Evolutionary conservation across 176 grass and related monocot species (phyloP), one percentile per base, ranked within the genome.

Genomic region (Thalia dealbata): DNA sequence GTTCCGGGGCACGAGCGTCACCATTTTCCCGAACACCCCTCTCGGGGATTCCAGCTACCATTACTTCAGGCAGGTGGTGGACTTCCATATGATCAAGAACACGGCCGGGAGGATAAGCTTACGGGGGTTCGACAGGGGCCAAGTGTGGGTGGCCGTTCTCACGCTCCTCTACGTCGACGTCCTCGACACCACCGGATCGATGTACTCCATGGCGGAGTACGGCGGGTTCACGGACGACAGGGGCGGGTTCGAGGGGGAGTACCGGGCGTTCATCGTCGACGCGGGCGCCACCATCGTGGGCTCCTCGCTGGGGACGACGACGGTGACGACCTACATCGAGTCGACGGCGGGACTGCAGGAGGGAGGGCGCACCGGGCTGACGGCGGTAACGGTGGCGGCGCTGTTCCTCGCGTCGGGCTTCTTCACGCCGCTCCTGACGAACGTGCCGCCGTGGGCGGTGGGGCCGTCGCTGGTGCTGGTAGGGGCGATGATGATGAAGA

Each of bases 401-500:
- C 16, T 72, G n/a, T 72, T 72, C 48, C 46, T 72, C 2, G 70
- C 24, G 24, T 72, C 70, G 44, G 48, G 27, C 48, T 72, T 72
- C 70, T 54, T 72, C 70, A 23, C 48, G 41, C 73, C 73, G 54
- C 58, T 75, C 58, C 58, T 75, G 23, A 75, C 73, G 22, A 75
- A 48, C 54, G 73, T 75, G 35, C 73, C 73, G 12, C 73, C 73
- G 22, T 75, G 73, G 73, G 73, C 73, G 55, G 41, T 75, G 3
- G 73, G 73, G n/a, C 73, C 73, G 73, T 75, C 73, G 41, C 56
- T 75, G 58, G 73, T 75, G 73, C 55, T 75, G 35, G 73, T 75
- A 6, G 73, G 73, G 41, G 73, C 58, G 32, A 48, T 75, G 73
- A 75, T 75, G 73, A 44, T 58, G 73, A 64, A 48, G 73, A 55